Conservation (phyloP, 306 rosid species). For the Rubus idaeus region DNA sequence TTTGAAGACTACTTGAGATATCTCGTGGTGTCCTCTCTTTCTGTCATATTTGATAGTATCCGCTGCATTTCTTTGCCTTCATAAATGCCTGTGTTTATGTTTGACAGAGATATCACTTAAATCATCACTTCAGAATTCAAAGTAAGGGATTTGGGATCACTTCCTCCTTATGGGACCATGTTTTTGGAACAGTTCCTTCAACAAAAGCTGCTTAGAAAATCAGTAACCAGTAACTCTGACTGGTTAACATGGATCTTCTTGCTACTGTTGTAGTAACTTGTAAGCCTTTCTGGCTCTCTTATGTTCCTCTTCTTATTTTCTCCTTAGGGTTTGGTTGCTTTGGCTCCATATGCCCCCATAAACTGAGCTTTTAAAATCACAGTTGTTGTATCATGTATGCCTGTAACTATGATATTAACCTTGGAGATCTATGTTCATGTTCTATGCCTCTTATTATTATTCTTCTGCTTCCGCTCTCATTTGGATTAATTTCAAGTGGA, state of each 20-base stretch:
- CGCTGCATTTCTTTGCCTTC: neutral
- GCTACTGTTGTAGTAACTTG: neutral
- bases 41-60: neutral
- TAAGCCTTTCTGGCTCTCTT: neutral
- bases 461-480: neutral
- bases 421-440: neutral
- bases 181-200: conserved; percentile 37
- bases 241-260: conserved; percentile 15
- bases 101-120: conserved; percentile 37
- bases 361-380: too few species aligned
- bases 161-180: conserved; percentile 40
- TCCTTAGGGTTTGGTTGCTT: neutral
- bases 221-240: conserved; percentile 4
- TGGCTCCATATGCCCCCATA: neutral
- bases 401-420: neutral
- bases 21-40: neutral
- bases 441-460: neutral
- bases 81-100: neutral
- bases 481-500: neutral
- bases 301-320: neutral
- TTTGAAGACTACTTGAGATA: neutral
- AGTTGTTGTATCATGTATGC: neutral
- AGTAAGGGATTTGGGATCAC: conserved; percentile 40
- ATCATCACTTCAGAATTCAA: conserved; percentile 37
- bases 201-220: conserved; percentile 14